A percentile compares a stretch with the other conserved stretches of the same genome.
phyloP scores from a whole-genome alignment of 1,284 basidiomycete genomes.

The Puccinia triticina region DNA sequence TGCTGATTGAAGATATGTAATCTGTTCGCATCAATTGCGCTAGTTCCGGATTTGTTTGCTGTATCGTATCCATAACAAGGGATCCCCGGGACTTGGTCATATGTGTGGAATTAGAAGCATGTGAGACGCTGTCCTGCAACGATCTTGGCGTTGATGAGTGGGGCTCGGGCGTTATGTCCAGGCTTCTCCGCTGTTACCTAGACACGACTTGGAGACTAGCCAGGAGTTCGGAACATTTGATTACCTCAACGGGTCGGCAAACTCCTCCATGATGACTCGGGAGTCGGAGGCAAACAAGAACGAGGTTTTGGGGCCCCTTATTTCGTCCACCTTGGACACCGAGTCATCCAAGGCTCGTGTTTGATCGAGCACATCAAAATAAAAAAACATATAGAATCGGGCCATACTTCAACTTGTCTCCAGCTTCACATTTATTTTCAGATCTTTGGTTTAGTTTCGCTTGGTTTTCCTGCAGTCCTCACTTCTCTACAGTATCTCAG shows the following conservation, averaged over 20 bases:
- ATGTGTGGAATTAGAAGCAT: no score
- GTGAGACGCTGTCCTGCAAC: neutral
- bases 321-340: no score
- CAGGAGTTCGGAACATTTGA: neutral
- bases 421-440: neutral
- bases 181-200: neutral
- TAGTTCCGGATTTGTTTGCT: neutral
- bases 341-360: neutral
- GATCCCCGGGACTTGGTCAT: no score
- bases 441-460: neutral
- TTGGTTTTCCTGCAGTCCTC: neutral
- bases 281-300: neutral
- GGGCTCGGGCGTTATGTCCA: neutral
- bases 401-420: neutral
- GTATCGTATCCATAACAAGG: neutral
- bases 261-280: no score
- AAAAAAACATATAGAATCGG: neutral
- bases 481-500: neutral
- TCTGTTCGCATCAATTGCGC: no score
- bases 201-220: neutral
- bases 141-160: neutral
- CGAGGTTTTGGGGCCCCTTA: neutral
- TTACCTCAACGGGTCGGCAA: neutral
- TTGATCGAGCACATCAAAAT: conserved; percentile 14
- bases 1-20: no score